Evolutionary conservation across 768 basidiomycete species (phyloP), one percentile per base, ranked within the genome.

Genomic region (Tylopilus sp.): DNA sequence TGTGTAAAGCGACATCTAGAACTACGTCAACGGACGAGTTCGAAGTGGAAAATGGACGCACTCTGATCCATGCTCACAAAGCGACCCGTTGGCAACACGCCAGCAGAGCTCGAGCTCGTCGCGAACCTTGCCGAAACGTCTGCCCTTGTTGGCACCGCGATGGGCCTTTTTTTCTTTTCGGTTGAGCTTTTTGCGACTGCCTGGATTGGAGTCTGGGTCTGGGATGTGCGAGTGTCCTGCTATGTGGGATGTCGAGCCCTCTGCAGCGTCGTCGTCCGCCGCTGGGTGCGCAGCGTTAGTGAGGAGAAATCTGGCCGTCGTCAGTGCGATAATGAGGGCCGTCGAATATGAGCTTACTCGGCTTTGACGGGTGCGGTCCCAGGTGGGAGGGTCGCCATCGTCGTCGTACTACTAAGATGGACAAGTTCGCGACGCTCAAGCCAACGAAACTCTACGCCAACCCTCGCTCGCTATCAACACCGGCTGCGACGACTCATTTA

Each of bases 81-180:
- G 59, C 30, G 75, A 71, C 0, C 86, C 88, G 46, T 75, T 80
- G 3, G 91, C 93, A 46, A 92, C 71, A 46, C 77, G 79, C 80
- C 85, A 88, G 70, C 95, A 98, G 23, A 98, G 71, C 30, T 91
- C 85, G 3, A 91, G 69, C 40, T 88, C 87, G 61, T 95, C 94
- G 47, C 81, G 76, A 17, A 88, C 75, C 63, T 86, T 86, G 17
- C 78, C 83, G 67, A 92, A 94, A 13, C 83, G 77, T 38, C 95
- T 70, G 12, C 82, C 85, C 65, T 92, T 95, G 68, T 95, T 97
- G 52, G 85, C 82, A 2, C 94, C 94, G 28, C 80, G 74, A 53
- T 82, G 78, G 11, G 84, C 81, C 67, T 89, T 89, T 67, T 81
- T 86, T 64, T 85, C 79, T 56, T 84, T 82, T 62, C 81, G 84